phyloP scores from a whole-genome alignment of 345 rosid genomes.

The Psidium guajava region DNA sequence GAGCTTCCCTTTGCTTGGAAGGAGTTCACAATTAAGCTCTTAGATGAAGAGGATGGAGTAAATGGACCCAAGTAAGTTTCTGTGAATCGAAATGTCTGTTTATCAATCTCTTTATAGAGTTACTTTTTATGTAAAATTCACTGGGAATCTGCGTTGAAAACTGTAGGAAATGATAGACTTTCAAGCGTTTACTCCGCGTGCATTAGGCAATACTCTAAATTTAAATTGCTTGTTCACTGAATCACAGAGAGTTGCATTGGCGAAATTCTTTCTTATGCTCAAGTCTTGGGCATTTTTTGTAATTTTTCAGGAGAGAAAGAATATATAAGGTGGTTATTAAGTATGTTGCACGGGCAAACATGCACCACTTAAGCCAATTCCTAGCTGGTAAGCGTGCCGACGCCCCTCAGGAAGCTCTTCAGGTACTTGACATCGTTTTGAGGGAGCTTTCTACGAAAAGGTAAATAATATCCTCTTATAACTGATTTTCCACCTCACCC shows the following conservation, averaged over 20 bases:
- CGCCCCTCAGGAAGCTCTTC: slow-evolving; percentile 84
- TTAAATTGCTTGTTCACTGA: neutral
- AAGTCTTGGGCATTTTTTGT: neutral
- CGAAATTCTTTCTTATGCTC: neutral
- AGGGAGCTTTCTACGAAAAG: slow-evolving; percentile 79
- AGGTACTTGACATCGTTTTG: slow-evolving; percentile 85
- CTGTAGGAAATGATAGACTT: neutral
- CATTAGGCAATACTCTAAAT: neutral
- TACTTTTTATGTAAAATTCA: neutral
- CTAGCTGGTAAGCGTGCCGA: slow-evolving; percentile 86
- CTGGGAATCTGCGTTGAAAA: neutral
- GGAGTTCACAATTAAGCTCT: slow-evolving; percentile 73
- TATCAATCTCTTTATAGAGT: neutral
- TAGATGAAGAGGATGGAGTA: slow-evolving; percentile 67
- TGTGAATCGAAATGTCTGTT: neutral
- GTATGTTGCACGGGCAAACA: slow-evolving; percentile 74
- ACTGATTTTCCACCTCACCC: neutral
- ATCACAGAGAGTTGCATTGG: neutral
- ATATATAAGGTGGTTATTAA: slow-evolving; percentile 75
- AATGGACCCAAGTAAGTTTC: slow-evolving; percentile 70
- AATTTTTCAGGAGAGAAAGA: slow-evolving; percentile 57
- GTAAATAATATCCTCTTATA: slow-evolving; percentile 12
- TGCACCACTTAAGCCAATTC: slow-evolving; percentile 86
- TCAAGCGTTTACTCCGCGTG: neutral
- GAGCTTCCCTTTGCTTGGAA: slow-evolving; percentile 84